phyloP scores from a whole-genome alignment of 169 alveolate genomes.

The Plasmodium vivax region DNA sequence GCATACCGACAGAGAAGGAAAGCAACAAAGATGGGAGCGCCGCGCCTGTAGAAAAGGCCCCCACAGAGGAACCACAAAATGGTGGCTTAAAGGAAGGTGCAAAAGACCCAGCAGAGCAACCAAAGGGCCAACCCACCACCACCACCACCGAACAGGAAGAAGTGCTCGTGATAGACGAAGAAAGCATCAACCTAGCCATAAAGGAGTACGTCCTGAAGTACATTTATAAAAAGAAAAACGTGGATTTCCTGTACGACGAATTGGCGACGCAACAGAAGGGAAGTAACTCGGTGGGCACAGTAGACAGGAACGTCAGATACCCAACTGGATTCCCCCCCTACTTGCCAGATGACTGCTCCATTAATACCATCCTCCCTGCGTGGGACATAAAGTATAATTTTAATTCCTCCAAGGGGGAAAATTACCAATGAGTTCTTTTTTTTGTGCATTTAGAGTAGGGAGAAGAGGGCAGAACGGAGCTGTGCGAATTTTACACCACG shows the following conservation, averaged over 20 bases:
- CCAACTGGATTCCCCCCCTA: slow-evolving; percentile 70
- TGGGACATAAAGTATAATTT: slow-evolving; percentile 62
- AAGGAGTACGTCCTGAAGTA: slow-evolving; percentile 54
- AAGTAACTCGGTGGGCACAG: neutral
- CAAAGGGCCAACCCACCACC: neutral
- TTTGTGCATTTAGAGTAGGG: neutral
- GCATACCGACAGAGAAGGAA: neutral
- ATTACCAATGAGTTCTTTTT: neutral
- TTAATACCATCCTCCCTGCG: slow-evolving; percentile 63
- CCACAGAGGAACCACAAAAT: neutral
- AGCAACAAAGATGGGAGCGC: neutral
- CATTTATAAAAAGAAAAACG: slow-evolving; percentile 60
- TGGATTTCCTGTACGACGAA: slow-evolving; percentile 38
- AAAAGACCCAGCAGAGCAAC: neutral
- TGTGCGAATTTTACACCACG: too few relatives aligned
- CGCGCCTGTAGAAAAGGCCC: neutral
- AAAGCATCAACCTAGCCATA: slow-evolving; percentile 53
- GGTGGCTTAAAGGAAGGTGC: neutral
- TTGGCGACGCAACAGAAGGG: slow-evolving; percentile 17
- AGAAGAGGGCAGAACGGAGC: too few relatives aligned
- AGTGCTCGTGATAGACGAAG: slow-evolving; percentile 47
- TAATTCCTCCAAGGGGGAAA: slow-evolving; percentile 5
- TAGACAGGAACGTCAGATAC: slow-evolving; percentile 35
- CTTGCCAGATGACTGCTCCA: slow-evolving; percentile 73
- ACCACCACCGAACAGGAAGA: neutral